phyloP scores from a whole-genome alignment of 768 basidiomycete genomes.

The Daedaleopsis nitida region DNA sequence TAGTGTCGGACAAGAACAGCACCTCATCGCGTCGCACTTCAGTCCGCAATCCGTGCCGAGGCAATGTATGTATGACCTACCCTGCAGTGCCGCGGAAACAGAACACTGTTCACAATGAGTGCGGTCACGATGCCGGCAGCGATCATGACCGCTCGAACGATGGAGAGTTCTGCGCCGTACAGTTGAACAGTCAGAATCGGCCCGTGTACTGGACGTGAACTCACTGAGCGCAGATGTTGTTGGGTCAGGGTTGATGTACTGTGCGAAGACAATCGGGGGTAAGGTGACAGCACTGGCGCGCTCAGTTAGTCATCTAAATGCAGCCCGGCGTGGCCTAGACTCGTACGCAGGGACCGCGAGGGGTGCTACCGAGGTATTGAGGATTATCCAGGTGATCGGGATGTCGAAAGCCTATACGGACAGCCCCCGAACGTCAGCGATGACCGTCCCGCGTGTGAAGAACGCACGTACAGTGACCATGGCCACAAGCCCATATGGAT shows the following conservation, averaged over 20 bases:
- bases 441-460: neutral
- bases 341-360: conserved; percentile 45
- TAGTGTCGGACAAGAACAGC: conserved; percentile 43
- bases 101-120: conserved; percentile 43
- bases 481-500: conserved; percentile 44
- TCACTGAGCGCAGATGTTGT: conserved; percentile 33
- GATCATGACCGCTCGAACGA: conserved; percentile 44
- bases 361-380: conserved; percentile 39
- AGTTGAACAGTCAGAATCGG: neutral
- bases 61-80: conserved; percentile 28
- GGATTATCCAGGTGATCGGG: conserved; percentile 47
- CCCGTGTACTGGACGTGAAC: neutral
- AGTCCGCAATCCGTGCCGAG: neutral
- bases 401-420: conserved; percentile 44
- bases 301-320: neutral
- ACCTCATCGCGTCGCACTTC: conserved; percentile 29
- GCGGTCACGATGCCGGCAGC: conserved; percentile 47
- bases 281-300: conserved; percentile 41
- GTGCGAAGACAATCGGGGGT: conserved; percentile 42
- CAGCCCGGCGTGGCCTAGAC: neutral
- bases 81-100: conserved; percentile 50
- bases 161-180: conserved; percentile 37
- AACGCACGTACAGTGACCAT: conserved; percentile 38
- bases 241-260: conserved; percentile 28
- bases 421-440: neutral